Percentiles rank a stretch among this genome's conserved stretches.
Conservation (phyloP, 139 green algal species). For the Zygnema cylindricum region DNA sequence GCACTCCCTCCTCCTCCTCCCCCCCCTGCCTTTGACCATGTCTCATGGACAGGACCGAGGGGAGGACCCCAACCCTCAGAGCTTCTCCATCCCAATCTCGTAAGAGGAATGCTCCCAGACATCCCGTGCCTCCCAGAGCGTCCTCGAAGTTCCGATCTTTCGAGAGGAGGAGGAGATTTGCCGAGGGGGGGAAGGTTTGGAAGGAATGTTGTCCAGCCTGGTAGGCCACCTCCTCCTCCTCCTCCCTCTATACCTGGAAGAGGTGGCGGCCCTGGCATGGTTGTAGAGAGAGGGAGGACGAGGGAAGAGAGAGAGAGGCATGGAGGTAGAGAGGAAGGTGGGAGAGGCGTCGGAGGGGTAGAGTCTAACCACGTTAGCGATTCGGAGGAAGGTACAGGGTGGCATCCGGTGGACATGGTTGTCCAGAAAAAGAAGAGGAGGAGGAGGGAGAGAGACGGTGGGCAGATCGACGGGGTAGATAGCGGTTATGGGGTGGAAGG, state of each 20-base stretch:
- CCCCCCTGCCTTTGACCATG: neutral
- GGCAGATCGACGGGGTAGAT: neutral
- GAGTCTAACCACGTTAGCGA: neutral
- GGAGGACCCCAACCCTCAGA: too few species aligned
- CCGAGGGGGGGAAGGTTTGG: neutral
- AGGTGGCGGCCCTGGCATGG: neutral
- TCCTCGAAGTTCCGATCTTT: neutral
- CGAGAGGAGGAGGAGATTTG: neutral
- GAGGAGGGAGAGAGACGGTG: slow-evolving; percentile 1
- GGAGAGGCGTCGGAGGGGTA: neutral
- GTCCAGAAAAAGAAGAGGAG: slow-evolving; percentile 17
- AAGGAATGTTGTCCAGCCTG: neutral
- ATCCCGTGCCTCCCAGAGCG: neutral
- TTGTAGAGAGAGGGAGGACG: too few species aligned
- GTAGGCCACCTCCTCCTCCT: too few species aligned
- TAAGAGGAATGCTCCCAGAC: neutral
- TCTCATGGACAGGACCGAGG: too few species aligned
- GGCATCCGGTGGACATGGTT: neutral
- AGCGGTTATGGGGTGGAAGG: neutral
- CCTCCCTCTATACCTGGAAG: neutral
- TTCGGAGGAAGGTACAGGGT: neutral
- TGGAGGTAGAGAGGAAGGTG: neutral
- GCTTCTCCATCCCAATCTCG: too few species aligned
- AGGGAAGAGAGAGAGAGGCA: neutral
- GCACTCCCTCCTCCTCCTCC: neutral